Conservation (phyloP, 148 eudicot species). For the Vaccinium vitisidaea region DNA sequence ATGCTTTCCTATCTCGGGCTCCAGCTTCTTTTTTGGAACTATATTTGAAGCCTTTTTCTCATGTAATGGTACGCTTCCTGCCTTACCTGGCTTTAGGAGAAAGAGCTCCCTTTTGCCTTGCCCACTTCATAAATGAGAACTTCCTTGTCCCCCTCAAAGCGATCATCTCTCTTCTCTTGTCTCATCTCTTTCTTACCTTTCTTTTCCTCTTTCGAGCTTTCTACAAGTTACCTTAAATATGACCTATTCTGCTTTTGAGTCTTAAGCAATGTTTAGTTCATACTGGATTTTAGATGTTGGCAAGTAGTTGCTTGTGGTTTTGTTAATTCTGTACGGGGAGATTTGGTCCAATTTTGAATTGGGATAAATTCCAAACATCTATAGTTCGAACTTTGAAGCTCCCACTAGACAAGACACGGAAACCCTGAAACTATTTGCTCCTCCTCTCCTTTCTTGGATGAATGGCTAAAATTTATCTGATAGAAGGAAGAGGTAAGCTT, state of each 20-base stretch:
- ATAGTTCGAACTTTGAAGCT: not conserved
- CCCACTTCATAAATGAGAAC: too few relatives aligned
- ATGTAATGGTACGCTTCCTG: too few relatives aligned
- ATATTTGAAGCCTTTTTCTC: too few relatives aligned
- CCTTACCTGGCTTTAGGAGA: too few relatives aligned
- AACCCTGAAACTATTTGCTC: not conserved
- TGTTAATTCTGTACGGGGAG: not conserved
- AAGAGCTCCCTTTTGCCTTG: too few relatives aligned
- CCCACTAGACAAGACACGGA: not conserved
- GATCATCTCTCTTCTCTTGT: too few relatives aligned
- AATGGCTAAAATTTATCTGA: not conserved
- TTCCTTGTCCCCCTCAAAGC: too few relatives aligned
- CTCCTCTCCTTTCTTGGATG: not conserved
- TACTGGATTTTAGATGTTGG: not conserved
- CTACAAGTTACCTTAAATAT: not conserved
- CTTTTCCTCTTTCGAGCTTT: too few relatives aligned
- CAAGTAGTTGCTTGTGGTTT: not conserved
- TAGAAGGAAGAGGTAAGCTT: not conserved
- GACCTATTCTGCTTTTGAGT: not conserved
- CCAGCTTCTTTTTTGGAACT: too few relatives aligned
- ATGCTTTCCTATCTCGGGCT: too few relatives aligned
- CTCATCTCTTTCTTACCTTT: too few relatives aligned
- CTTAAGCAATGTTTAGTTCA: not conserved
- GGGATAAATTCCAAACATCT: not conserved
- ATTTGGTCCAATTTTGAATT: not conserved